These are phyloP conservation scores for Rosa multiflora DNA, from an alignment of 306 rosid species.

Conservation along the genomic window DNA sequence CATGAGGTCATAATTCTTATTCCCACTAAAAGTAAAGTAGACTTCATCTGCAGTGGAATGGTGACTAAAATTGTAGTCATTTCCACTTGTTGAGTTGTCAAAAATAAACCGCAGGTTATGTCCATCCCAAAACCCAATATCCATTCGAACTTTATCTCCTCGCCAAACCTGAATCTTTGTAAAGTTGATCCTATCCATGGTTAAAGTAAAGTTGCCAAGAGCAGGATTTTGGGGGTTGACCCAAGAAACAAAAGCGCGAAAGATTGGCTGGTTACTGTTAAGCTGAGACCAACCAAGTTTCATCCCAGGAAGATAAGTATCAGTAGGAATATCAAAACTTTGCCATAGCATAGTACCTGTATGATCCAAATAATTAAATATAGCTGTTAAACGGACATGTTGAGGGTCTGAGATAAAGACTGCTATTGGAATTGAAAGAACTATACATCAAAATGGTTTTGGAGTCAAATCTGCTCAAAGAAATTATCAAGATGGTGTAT, in stretches of 20 bases:
- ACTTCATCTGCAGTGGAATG: background rate
- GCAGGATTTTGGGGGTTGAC: background rate
- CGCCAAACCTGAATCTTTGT: background rate
- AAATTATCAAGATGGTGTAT: no score
- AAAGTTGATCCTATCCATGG: background rate
- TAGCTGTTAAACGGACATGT: no score
- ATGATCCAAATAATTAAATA: no score
- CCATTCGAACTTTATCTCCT: background rate
- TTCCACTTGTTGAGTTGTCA: background rate
- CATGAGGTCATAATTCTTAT: background rate
- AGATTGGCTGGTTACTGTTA: no score
- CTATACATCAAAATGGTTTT: no score
- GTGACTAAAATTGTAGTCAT: constrained; percentile 7
- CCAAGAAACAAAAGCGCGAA: background rate
- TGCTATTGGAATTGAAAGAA: no score
- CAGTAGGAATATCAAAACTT: no score
- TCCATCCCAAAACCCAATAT: constrained; percentile 7
- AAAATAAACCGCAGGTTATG: background rate
- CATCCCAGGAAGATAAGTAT: no score
- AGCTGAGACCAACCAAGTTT: no score
- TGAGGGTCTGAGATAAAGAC: no score
- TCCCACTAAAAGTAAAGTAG: background rate
- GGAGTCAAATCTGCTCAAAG: no score
- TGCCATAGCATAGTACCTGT: no score
- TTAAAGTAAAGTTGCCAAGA: background rate